Evolutionary conservation across 805 yeast species (phyloP), one percentile per base, ranked within the genome.

Genomic region (Zygotorulaspora chibaensis): DNA sequence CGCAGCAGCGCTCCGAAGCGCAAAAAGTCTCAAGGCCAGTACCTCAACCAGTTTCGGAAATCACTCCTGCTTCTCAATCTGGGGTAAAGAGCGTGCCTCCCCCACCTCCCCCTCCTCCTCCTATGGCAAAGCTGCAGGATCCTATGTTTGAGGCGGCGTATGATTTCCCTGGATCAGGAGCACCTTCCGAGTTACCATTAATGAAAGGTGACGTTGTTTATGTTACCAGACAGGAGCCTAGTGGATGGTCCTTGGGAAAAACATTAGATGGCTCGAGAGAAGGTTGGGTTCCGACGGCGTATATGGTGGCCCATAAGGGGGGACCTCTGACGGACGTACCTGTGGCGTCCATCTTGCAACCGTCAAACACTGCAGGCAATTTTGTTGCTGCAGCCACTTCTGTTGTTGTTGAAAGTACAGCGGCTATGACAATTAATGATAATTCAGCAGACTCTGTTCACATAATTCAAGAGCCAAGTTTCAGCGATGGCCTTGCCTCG

Each of bases 251-350:
- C 57, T 73, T 93, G 47, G 97, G 89, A 8, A 85, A 84, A 62
- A 73, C 80, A 28, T 63, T 83, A 50, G 90, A 84, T 58, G 93
- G 86, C 34, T 61, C 83, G 1, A 77, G 72, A 46, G 93, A 89
- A 63, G 99, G 99, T 4, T 93, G 99, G 99, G 91, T 93, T 10
- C 99, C 99, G 11, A 84, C 93, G 17, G 86, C 90, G n/a, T 93
- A 90, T 62, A 80, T 91, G 59, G 80, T 73, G 16, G 80, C 78
- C 49, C 79, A 83, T 30, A 66, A 71, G 0, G 65, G 62, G 11
- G 59, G 60, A 2, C 43, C 62, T 0, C 53, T 69, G 1, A 62
- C 72, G 12, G 67, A 75, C 4, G 65, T 78, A 11, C 68, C 75
- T 8, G 63, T 74, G 11, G 58, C 69, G 15, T 45, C 68, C 8